A percentile compares a stretch with the other conserved stretches of the same genome.
Conservation (phyloP, 2,329 filamentous ascomycete species). For the Scedosporium minutisporum region DNA sequence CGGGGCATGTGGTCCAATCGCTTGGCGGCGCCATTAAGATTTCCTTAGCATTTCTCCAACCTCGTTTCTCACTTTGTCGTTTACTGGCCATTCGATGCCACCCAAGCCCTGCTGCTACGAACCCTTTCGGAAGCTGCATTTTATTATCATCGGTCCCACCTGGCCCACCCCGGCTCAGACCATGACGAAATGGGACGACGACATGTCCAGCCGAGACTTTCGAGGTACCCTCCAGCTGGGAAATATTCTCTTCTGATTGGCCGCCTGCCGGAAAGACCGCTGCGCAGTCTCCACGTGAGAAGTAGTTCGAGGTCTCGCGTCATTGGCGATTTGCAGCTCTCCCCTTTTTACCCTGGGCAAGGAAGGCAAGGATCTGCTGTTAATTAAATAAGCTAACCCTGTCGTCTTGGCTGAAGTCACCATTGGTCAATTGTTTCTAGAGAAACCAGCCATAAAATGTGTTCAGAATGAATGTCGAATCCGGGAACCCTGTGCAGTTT, state of each 20-base stretch:
- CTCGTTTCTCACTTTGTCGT: background rate
- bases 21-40: background rate
- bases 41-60: background rate
- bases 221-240: background rate
- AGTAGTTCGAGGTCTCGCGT: background rate
- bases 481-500: background rate
- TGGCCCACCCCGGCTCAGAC: background rate
- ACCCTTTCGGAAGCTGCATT: background rate
- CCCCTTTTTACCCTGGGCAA: background rate
- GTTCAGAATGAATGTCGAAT: background rate
- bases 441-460: background rate
- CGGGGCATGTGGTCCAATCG: background rate
- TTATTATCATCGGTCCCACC: background rate
- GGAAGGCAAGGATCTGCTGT: background rate
- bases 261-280: background rate
- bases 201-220: background rate
- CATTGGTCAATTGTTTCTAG: constrained; percentile 3
- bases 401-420: background rate
- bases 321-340: background rate
- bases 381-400: background rate
- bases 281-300: background rate
- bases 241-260: background rate
- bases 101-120: background rate
- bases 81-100: background rate
- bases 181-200: background rate